A percentile compares a stretch with the other conserved stretches of the same genome.
Evolutionary conservation across 805 yeast genomes (phyloP).

Genomic region (Lipomyces orientalis): DNA sequence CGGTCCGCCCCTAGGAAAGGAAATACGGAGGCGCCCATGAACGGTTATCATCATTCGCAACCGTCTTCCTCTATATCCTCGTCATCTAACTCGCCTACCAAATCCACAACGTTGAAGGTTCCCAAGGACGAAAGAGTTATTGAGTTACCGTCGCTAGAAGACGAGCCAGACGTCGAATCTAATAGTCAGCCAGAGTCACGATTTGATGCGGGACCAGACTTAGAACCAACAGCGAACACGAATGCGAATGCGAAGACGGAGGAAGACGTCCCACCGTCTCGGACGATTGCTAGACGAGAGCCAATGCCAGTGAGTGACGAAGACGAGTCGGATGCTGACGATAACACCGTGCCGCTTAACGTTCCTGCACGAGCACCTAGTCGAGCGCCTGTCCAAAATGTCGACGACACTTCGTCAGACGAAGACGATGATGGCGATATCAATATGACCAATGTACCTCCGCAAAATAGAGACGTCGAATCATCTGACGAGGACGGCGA

Average conservation of each 20-base stretch:
- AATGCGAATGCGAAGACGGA: not conserved
- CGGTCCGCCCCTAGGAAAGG: conserved; percentile 19
- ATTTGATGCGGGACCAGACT: conserved; percentile 6
- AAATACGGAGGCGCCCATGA: not conserved
- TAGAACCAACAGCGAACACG: not conserved
- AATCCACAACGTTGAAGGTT: not conserved
- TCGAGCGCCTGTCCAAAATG: not conserved
- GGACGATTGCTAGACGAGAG: not conserved
- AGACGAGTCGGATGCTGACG: conserved; percentile 19
- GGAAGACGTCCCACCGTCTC: not conserved
- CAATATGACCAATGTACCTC: conserved; percentile 14
- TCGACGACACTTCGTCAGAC: conserved; percentile 18
- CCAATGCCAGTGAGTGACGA: conserved; percentile 14
- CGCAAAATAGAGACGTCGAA: conserved; percentile 21
- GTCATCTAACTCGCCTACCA: conserved; percentile 10
- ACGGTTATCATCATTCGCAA: not conserved
- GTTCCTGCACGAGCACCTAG: conserved; percentile 2
- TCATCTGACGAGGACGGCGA: conserved; percentile 34
- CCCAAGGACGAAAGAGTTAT: conserved; percentile 16
- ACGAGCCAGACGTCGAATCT: not conserved
- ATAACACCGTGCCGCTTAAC: not conserved
- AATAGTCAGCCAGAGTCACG: not conserved
- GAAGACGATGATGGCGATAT: conserved; percentile 26
- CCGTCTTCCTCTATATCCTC: conserved; percentile 19
- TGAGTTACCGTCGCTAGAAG: conserved; percentile 25